Percentiles rank a stretch among this genome's conserved stretches.
Evolutionary conservation across 345 rosid species (phyloP).

Genomic region (Rubroshorea leprosula): DNA sequence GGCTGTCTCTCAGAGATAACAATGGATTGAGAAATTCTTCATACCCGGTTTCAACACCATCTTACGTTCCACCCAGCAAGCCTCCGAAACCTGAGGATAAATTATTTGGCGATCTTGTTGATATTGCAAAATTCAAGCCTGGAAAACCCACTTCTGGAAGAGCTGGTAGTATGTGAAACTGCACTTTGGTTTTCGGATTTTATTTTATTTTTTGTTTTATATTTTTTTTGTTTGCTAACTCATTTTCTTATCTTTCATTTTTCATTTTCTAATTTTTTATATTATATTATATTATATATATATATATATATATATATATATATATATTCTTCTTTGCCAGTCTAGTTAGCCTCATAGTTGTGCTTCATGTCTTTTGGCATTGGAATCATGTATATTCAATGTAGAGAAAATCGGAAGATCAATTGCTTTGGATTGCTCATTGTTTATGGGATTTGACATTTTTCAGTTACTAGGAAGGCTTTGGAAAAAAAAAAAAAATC

Average conservation of each 20-base stretch:
- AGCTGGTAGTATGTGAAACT: slow-evolving; percentile 77
- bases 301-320: slow-evolving; percentile 26
- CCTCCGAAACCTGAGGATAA: slow-evolving; percentile 70
- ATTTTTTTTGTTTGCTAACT: slow-evolving; percentile 15
- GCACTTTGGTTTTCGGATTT: slow-evolving; percentile 1
- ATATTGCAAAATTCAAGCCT: slow-evolving; percentile 75
- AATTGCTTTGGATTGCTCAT: slow-evolving; percentile 14
- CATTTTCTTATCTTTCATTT: slow-evolving; percentile 1
- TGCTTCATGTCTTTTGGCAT: slow-evolving; percentile 35
- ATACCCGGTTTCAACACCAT: slow-evolving; percentile 45
- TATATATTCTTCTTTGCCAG: slow-evolving; percentile 9
- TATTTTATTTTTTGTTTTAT: neutral
- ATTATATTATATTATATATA: too few species aligned
- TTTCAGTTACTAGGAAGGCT: too few species aligned
- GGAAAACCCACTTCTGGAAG: slow-evolving; percentile 56
- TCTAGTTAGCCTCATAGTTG: slow-evolving; percentile 18
- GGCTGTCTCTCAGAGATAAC: slow-evolving; percentile 58
- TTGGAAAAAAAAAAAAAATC: too few species aligned
- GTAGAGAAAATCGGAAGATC: slow-evolving; percentile 30
- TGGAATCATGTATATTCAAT: slow-evolving; percentile 46
- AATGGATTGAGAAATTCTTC: slow-evolving; percentile 35
- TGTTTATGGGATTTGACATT: slow-evolving; percentile 4
- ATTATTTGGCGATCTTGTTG: slow-evolving; percentile 96
- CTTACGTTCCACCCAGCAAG: slow-evolving; percentile 54
- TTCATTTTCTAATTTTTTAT: neutral